Conservation (phyloP, 768 basidiomycete species). For the Fomitopsis serialis region DNA sequence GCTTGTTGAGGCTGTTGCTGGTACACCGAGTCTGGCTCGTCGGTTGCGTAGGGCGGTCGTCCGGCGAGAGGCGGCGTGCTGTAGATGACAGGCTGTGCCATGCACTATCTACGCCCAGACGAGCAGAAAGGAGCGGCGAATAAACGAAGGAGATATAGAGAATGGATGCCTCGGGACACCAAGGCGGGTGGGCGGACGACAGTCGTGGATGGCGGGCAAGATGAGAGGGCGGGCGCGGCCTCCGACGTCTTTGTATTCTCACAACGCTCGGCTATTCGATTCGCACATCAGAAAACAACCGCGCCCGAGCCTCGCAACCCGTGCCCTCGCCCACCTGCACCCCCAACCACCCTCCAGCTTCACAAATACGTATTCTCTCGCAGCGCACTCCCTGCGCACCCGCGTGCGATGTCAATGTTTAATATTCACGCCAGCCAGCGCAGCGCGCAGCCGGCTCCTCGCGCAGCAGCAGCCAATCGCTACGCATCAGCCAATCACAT, state of each 20-base stretch:
- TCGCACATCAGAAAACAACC: not conserved
- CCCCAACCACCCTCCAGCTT: too few species aligned
- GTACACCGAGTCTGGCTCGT: slow-evolving; percentile 61
- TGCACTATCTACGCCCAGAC: not conserved
- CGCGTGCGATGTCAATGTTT: too few species aligned
- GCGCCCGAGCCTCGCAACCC: not conserved
- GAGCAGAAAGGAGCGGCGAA: slow-evolving; percentile 19
- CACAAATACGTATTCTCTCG: too few species aligned
- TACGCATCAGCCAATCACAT: too few species aligned
- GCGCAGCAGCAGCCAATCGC: too few species aligned
- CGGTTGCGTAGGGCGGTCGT: slow-evolving; percentile 62
- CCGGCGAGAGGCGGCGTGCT: slow-evolving; percentile 45
- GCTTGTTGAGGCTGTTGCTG: slow-evolving; percentile 39
- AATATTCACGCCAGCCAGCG: too few species aligned
- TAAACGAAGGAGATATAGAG: slow-evolving; percentile 19
- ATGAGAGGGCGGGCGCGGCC: not conserved
- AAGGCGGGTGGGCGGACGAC: slow-evolving; percentile 13
- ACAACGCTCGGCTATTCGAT: not conserved
- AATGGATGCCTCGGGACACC: slow-evolving; percentile 26
- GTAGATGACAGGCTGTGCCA: slow-evolving; percentile 24
- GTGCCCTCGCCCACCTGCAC: too few species aligned
- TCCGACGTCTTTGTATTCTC: not conserved
- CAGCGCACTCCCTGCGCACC: too few species aligned
- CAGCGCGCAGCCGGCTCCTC: too few species aligned
- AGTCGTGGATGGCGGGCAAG: not conserved